Base-by-base conservation (phyloP, 139 green algal genomes). In the Nannochloris sp. region DNA sequence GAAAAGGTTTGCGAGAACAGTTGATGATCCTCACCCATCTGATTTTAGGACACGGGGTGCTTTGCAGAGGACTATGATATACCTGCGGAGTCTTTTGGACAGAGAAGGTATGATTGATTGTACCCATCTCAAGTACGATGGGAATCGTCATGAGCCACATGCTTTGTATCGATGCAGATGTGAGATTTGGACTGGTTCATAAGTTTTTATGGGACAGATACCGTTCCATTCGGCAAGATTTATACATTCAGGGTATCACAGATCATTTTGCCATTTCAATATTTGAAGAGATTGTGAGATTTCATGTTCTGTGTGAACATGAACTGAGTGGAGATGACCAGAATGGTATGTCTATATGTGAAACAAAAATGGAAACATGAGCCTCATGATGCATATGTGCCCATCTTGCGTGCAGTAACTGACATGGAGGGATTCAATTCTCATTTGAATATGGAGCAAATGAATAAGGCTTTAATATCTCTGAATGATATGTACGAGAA, bases 201-300 rank as follows among this genome's bases (percentile, higher is more conserved):
- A 79, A 75, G 49, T 95, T 95, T 57, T 75, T 95, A 63, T 95
- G 88, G 88, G 88, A 95, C 68, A 72, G 88, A 12, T 94, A 89
- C 71, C 69, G 88, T 18, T 75, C 75, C 40, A 72, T 95, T 25
- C 79, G 85, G 15, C 78, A 85, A 60, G 85, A 92, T 71, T 64
- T 92, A 27, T 81, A 73, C 34, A 74, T 91, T 53, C 87, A 92
- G 48, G 73, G 75, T 23, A 75, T 93, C 10, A 44, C 60, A 68
- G 78, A 83, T 27, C 67, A 64, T 18, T 85, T 78, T 60, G 70
- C 71, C 4, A 69, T 80, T 15, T 21, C 19, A 34, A 66, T 78
- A 15, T 78, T 72, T 59, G 80, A 89, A 61, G 70, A 89, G 71
- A 72, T 84, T 58, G 73, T 82, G n/a, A 79, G 85, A 10, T 92